Conservation (phyloP, 208 protist genomes). For the Herpetomonas samuelpessoai region DNA sequence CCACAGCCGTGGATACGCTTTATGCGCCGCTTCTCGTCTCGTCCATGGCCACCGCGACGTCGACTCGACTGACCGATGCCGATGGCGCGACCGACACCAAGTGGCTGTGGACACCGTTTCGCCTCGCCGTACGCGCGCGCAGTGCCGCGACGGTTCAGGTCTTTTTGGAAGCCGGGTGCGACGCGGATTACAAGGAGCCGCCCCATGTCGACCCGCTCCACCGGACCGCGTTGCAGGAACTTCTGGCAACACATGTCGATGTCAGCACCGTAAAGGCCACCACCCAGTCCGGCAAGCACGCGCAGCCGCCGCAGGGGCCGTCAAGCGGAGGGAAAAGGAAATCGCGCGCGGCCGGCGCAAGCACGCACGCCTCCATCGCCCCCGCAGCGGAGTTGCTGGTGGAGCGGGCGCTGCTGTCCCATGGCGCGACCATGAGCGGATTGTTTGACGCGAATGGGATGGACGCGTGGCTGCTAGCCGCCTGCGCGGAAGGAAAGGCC, state of each 20-base stretch:
- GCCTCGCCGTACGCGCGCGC: conserved; percentile 36
- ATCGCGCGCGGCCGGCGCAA: neutral
- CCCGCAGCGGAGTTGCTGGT: conserved; percentile 3
- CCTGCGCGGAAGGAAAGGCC: conserved; percentile 17
- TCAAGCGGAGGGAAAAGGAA: neutral
- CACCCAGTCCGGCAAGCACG: no score
- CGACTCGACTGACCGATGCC: conserved; percentile 11
- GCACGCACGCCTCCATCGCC: neutral
- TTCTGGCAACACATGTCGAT: conserved; percentile 19
- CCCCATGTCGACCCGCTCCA: conserved; percentile 40
- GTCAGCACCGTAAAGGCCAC: neutral
- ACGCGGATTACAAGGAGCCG: conserved; percentile 55
- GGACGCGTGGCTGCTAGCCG: conserved; percentile 74
- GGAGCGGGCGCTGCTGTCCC: conserved; percentile 34
- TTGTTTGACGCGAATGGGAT: conserved; percentile 55
- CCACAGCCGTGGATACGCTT: neutral
- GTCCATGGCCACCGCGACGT: conserved; percentile 21
- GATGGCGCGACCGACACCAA: no score
- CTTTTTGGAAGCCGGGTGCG: conserved; percentile 19
- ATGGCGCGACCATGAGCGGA: conserved; percentile 54
- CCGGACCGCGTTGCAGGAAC: conserved; percentile 64
- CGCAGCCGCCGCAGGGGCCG: no score
- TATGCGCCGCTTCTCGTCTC: conserved; percentile 56
- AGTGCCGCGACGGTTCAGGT: conserved; percentile 16
- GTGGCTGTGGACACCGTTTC: neutral